Evolutionary conservation across 1,284 basidiomycete species (phyloP).

Genomic region (Ustilago cynodontis): DNA sequence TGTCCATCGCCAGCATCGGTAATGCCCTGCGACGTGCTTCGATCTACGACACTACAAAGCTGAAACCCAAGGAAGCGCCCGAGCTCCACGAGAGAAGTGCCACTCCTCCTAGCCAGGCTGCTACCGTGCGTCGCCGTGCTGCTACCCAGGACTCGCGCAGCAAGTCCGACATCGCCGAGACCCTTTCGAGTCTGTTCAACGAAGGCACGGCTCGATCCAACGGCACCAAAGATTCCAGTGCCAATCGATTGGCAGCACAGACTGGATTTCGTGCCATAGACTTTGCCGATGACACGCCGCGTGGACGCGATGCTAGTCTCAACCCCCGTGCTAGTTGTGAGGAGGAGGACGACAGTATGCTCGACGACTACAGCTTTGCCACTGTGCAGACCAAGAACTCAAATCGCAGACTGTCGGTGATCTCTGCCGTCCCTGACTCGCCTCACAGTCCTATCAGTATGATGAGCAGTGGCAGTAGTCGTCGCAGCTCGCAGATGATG

Average conservation of each 20-base stretch:
- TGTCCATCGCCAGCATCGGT: slow-evolving; percentile 44
- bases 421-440: slow-evolving; percentile 23
- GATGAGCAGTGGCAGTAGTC: slow-evolving; percentile 19
- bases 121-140: slow-evolving; percentile 14
- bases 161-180: slow-evolving; percentile 43
- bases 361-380: slow-evolving; percentile 43
- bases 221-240: neutral
- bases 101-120: neutral
- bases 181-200: slow-evolving; percentile 26
- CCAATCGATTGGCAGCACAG: neutral
- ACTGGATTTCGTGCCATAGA: slow-evolving; percentile 38
- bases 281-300: slow-evolving; percentile 46
- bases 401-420: slow-evolving; percentile 30
- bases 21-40: slow-evolving; percentile 41
- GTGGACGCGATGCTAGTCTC: slow-evolving; percentile 32
- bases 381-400: slow-evolving; percentile 25
- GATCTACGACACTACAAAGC: slow-evolving; percentile 36
- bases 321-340: slow-evolving; percentile 12
- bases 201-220: slow-evolving; percentile 26
- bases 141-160: slow-evolving; percentile 24
- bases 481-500: slow-evolving; percentile 36
- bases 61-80: slow-evolving; percentile 20
- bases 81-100: neutral
- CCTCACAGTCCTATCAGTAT: slow-evolving; percentile 23
- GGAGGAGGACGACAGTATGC: slow-evolving; percentile 38